Percentiles rank a stretch among this genome's conserved stretches.
phyloP scores from a whole-genome alignment of 192 early-diverging fungal genomes.

The Gonapodya sp. region DNA sequence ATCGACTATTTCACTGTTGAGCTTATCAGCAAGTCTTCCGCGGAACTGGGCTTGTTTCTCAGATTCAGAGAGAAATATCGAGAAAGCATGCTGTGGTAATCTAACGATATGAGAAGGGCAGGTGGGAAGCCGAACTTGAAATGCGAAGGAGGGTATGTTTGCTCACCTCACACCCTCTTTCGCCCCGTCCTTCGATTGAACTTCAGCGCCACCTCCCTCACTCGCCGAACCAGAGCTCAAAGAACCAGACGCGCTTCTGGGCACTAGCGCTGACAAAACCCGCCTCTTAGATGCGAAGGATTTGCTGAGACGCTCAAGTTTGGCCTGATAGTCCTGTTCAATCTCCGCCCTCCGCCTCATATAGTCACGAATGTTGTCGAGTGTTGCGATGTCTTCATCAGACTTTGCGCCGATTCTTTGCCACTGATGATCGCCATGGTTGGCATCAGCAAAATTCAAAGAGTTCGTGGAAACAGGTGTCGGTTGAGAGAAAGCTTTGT shows the following conservation, averaged over 20 bases:
- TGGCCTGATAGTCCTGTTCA: background rate
- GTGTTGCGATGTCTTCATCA: background rate
- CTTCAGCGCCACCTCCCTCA: background rate
- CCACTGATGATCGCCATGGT: background rate
- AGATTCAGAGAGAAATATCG: background rate
- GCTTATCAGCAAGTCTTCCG: background rate
- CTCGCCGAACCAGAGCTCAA: background rate
- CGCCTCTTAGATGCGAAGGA: background rate
- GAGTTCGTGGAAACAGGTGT: no score
- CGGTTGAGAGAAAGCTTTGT: background rate
- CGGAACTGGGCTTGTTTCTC: background rate
- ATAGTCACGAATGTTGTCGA: background rate
- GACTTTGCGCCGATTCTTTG: background rate
- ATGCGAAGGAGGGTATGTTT: no score
- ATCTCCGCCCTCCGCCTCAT: background rate
- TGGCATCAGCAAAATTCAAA: background rate
- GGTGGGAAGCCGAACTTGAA: no score
- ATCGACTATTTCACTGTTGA: background rate
- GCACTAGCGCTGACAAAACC: background rate
- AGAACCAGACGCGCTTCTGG: background rate
- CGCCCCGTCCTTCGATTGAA: background rate
- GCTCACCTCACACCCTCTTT: background rate
- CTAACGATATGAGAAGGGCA: background rate
- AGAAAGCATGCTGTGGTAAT: background rate
- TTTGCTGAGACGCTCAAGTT: background rate